A percentile compares a stretch with the other conserved stretches of the same genome.
These are phyloP conservation scores for Nematocida minor DNA, from an alignment of 371 early-diverging fungal genomes.

Conservation along the genomic window DNA sequence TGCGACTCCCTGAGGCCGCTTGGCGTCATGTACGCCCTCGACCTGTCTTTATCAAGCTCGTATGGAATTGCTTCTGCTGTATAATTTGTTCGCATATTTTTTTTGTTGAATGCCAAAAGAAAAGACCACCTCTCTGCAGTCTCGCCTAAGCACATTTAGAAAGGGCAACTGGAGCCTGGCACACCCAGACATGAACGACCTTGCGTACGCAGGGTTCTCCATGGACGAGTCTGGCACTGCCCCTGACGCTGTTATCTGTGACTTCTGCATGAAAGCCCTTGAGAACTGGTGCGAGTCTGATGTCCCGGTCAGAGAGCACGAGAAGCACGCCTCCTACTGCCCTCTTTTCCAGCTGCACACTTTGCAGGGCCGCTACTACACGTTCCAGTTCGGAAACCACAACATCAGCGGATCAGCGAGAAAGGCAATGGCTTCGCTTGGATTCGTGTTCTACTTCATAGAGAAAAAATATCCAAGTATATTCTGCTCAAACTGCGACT, in stretches of 20 bases:
- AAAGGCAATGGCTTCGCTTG: neutral
- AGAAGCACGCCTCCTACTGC: constrained; percentile 50
- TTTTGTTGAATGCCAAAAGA: constrained; percentile 14
- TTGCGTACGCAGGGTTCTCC: constrained; percentile 38
- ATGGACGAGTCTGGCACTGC: neutral
- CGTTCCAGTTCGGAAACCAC: neutral
- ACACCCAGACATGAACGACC: neutral
- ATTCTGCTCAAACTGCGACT: constrained; percentile 43
- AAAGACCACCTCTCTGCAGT: constrained; percentile 8
- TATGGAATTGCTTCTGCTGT: constrained; percentile 43
- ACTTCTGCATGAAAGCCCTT: constrained; percentile 54
- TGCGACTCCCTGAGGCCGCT: constrained; percentile 1
- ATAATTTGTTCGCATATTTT: constrained; percentile 53
- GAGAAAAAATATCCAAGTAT: neutral
- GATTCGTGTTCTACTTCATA: constrained; percentile 17
- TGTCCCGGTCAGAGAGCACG: constrained; percentile 53
- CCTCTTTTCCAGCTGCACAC: constrained; percentile 37
- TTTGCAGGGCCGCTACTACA: neutral
- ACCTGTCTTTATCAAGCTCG: constrained; percentile 40
- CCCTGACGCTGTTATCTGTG: constrained; percentile 49
- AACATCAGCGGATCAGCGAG: neutral
- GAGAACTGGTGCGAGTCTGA: constrained; percentile 56
- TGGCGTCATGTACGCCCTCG: constrained; percentile 34
- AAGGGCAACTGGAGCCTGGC: neutral
- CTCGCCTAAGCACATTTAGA: constrained; percentile 12